phyloP scores from a whole-genome alignment of 2,329 filamentous ascomycete species.

The Ascocoryne sarcoides region DNA sequence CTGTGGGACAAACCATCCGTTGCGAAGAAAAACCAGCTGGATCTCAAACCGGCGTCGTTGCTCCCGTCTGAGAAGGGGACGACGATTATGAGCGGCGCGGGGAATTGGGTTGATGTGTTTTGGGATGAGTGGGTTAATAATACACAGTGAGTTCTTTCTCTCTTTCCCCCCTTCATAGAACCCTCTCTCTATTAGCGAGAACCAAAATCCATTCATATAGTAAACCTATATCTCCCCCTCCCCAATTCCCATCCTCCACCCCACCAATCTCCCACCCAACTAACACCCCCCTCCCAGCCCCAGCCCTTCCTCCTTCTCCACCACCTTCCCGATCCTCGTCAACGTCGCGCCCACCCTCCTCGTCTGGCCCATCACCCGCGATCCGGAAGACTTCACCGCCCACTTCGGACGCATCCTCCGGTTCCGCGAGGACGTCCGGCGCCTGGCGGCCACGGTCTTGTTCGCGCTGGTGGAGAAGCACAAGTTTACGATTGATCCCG shows the following conservation, averaged over 20 bases:
- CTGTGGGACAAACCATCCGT: constrained; percentile 9
- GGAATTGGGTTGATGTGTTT: too few relatives aligned
- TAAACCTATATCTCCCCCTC: too few relatives aligned
- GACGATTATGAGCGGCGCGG: too few relatives aligned
- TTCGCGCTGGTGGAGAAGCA: constrained; percentile 21
- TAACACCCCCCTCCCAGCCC: constrained; percentile 2
- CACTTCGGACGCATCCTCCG: constrained; percentile 33
- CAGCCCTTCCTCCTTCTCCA: not conserved
- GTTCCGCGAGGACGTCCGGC: constrained; percentile 5
- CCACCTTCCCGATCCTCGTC: constrained; percentile 7
- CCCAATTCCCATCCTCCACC: constrained; percentile 1
- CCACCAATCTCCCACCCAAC: not conserved
- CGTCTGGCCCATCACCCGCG: constrained; percentile 28
- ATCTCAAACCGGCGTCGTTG: too few relatives aligned
- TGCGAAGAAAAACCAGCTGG: too few relatives aligned
- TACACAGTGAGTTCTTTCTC: too few relatives aligned
- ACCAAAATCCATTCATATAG: too few relatives aligned
- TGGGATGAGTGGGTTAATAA: too few relatives aligned
- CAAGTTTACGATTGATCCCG: constrained; percentile 17
- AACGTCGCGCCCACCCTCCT: constrained; percentile 7
- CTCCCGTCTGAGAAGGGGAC: too few relatives aligned
- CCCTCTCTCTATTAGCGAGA: too few relatives aligned
- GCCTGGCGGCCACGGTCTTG: constrained; percentile 27
- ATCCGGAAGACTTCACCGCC: constrained; percentile 24
- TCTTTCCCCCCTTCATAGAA: too few relatives aligned